Conservation (phyloP, 345 rosid genomes). For the Tarenaya hassleriana region DNA sequence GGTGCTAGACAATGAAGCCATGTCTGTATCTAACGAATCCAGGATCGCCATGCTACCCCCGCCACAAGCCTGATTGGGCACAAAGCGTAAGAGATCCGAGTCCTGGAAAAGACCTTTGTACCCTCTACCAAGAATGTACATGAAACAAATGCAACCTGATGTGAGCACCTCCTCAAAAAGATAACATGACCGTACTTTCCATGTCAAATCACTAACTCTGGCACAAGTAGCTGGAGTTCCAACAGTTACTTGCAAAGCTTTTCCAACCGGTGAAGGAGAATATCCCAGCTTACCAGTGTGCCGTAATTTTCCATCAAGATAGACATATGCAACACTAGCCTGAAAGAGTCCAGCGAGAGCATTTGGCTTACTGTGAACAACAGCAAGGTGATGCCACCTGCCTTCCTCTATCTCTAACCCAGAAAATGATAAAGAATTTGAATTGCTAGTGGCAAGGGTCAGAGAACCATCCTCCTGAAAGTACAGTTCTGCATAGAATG, state of each 20-base stretch:
- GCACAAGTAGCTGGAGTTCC: slow-evolving; percentile 85
- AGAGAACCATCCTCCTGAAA: slow-evolving; percentile 88
- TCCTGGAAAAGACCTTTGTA: slow-evolving; percentile 98
- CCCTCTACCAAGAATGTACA: slow-evolving; percentile 97
- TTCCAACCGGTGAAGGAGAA: slow-evolving; percentile 96
- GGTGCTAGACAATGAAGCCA: slow-evolving; percentile 49
- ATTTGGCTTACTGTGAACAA: slow-evolving; percentile 98
- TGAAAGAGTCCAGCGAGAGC: slow-evolving; percentile 99
- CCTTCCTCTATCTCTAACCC: slow-evolving; percentile 94
- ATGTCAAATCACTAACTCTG: slow-evolving; percentile 68
- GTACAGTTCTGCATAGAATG: slow-evolving; percentile 85
- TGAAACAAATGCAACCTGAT: slow-evolving; percentile 90
- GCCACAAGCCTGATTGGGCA: slow-evolving; percentile 98
- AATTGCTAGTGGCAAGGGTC: slow-evolving; percentile 95
- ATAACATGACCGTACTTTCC: slow-evolving; percentile 97
- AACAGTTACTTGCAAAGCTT: slow-evolving; percentile 83
- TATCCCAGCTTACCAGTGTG: slow-evolving; percentile 97
- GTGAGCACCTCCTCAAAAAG: slow-evolving; percentile 98
- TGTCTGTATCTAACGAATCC: slow-evolving; percentile 78
- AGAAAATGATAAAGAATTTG: slow-evolving; percentile 80
- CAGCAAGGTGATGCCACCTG: slow-evolving; percentile 99
- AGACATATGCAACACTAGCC: slow-evolving; percentile 94
- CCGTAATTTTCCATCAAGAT: slow-evolving; percentile 92
- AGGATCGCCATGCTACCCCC: slow-evolving; percentile 99
- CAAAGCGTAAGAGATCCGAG: slow-evolving; percentile 86